These are phyloP conservation scores for Coleophoma cylindrospora DNA, from an alignment of 2,329 filamentous ascomycete genomes.

Conservation along the genomic window DNA sequence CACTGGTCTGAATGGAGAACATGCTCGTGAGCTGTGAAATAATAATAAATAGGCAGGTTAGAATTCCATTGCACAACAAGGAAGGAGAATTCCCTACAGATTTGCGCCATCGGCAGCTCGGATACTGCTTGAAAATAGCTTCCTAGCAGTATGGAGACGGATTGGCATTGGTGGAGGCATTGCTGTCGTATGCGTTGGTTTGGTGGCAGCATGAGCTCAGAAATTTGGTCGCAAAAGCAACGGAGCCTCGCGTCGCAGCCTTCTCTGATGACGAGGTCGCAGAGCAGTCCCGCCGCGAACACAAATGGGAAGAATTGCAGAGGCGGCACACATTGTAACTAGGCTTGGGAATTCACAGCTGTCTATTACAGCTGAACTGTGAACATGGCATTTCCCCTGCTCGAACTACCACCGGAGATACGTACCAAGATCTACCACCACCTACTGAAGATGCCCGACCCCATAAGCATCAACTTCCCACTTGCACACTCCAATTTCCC, in stretches of 20 bases:
- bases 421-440: slow-evolving; percentile 19
- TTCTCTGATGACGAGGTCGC: slow-evolving; percentile 1
- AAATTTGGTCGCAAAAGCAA: neutral
- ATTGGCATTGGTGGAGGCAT: slow-evolving; percentile 16
- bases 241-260: slow-evolving; percentile 9
- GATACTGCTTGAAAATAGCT: neutral
- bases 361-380: too few species aligned
- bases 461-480: neutral
- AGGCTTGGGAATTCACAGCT: too few species aligned
- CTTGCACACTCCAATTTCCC: slow-evolving; percentile 7
- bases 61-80: neutral
- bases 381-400: slow-evolving; percentile 12
- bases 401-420: slow-evolving; percentile 23
- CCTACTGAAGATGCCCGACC: slow-evolving; percentile 3
- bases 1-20: neutral
- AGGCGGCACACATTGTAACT: too few species aligned
- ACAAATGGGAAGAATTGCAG: too few species aligned
- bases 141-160: slow-evolving; percentile 4
- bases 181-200: slow-evolving; percentile 1
- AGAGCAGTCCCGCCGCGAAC: too few species aligned
- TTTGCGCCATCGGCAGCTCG: neutral
- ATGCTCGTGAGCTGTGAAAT: neutral
- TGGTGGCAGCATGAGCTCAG: slow-evolving; percentile 4
- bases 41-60: neutral
- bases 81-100: neutral